Percentiles rank a stretch among this genome's conserved stretches.
Conservation (phyloP, 1,284 basidiomycete species). For the Calocybe gambosa region DNA sequence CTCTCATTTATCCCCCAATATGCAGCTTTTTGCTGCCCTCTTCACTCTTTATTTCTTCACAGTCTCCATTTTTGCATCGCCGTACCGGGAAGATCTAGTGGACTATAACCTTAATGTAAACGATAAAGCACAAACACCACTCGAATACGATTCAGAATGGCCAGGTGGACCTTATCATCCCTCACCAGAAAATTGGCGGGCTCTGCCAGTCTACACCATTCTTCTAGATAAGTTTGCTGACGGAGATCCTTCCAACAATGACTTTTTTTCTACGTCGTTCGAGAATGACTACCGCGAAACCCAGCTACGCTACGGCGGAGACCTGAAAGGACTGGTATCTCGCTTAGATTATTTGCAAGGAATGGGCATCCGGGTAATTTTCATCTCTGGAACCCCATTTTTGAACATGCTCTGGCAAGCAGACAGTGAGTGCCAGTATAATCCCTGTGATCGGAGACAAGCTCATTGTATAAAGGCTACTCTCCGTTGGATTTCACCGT, state of each 20-base stretch:
- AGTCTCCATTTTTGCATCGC: constrained; percentile 41
- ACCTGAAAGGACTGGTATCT: constrained; percentile 68
- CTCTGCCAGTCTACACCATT: constrained; percentile 78
- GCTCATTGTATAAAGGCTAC: constrained; percentile 53
- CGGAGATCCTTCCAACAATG: constrained; percentile 85
- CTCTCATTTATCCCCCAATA: constrained; percentile 17
- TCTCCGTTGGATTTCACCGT: constrained; percentile 87
- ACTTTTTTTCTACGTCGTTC: constrained; percentile 74
- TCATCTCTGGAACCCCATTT: constrained; percentile 87
- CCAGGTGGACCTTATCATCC: constrained; percentile 64
- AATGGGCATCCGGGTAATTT: constrained; percentile 81
- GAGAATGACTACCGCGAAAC: constrained; percentile 86
- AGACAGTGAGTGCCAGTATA: constrained; percentile 60
- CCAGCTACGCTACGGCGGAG: constrained; percentile 82
- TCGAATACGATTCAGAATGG: constrained; percentile 64
- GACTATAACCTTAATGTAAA: constrained; percentile 85
- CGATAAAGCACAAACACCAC: constrained; percentile 61
- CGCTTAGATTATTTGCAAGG: constrained; percentile 83
- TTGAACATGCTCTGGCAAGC: constrained; percentile 94
- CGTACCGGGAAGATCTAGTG: constrained; percentile 70
- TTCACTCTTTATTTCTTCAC: constrained; percentile 23
- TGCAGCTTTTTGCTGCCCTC: constrained; percentile 32
- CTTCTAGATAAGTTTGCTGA: constrained; percentile 91
- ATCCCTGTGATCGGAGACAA: not conserved
- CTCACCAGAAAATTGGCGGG: constrained; percentile 84